Evolutionary conservation across 768 basidiomycete species (phyloP), one percentile per base, ranked within the genome.

Genomic region (Xerocomellus intermedius): DNA sequence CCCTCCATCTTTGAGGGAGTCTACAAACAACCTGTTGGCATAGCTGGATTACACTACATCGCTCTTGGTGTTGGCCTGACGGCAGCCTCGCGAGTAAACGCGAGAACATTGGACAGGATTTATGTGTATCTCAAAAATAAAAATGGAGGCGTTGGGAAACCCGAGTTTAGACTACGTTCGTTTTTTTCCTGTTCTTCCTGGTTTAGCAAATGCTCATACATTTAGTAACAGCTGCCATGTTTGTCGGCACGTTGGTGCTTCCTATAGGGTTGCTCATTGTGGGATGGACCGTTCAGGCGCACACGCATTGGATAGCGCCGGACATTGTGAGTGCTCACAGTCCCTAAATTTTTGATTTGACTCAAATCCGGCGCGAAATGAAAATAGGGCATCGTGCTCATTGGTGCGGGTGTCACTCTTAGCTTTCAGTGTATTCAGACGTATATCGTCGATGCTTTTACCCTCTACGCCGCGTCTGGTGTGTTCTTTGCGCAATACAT

Each of bases 391-490:
- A 82, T 84, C 30, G 76, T 72, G 0, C 68, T 81, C 10, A 68
- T 87, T 21, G 85, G 84, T 12, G 78, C 73, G 0, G 86, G 85
- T 0, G 68, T 80, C 19, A 83, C 87, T 50, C 70, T 86, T 10
- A 73, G 74, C 54, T 85, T 86, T 69, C 83, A 87, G 64, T 65
- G 75, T 2, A 82, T 86, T 8, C 83, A 86, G 59, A 82, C 82
- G 1, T 91, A 90, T 47, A 70, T 89, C 44, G 78, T 91, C 22
- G 86, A 89, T 56, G 68, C 80, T 0, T 89, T 87, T 65, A 81
- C 85, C 0, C 68, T 86, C 2, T 76, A 88, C 59, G 83, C 87
- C 41, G 85, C 87, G 8, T 88, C 85, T 43, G 84, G 84, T 84
- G 57, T 5, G 75, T 65, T 43, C 19, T n/a, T 26, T 17, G 4